Evolutionary conservation across 108 stramenopile species (phyloP).

Genomic region (Heterococcus sp.): DNA sequence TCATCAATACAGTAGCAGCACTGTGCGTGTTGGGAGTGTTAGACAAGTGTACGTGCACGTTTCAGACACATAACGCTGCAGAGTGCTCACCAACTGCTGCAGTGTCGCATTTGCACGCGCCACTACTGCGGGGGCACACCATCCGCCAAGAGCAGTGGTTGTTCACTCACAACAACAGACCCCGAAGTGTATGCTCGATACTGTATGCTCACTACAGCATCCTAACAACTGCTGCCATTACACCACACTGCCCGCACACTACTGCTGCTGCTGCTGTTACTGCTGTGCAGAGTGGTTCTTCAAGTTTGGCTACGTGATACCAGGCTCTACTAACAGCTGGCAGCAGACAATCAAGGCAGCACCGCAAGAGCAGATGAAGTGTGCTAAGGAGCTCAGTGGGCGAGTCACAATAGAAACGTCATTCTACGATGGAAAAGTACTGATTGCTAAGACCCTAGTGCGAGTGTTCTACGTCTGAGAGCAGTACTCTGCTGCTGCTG

Average conservation of each 20-base stretch:
- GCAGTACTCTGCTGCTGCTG: neutral
- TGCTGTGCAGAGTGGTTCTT: conserved; percentile 61
- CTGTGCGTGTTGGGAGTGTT: no score
- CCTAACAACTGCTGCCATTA: neutral
- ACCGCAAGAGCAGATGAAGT: conserved; percentile 40
- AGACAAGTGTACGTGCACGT: no score
- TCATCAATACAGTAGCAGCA: no score
- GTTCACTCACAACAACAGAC: no score
- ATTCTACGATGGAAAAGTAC: conserved; percentile 58
- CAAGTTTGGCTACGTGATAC: conserved; percentile 66
- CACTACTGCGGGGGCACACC: no score
- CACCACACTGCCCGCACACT: neutral
- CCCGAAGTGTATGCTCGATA: no score
- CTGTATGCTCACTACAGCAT: no score
- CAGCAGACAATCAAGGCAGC: conserved; percentile 65
- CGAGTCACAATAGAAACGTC: conserved; percentile 60
- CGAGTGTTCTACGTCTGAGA: conserved; percentile 58
- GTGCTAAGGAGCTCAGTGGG: conserved; percentile 38
- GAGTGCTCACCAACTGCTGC: no score
- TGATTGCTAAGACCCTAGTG: conserved; percentile 59
- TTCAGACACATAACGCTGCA: no score
- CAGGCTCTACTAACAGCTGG: conserved; percentile 63
- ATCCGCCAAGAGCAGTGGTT: no score
- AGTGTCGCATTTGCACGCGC: no score
- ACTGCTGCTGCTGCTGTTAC: neutral